Conservation (phyloP, 2,329 filamentous ascomycete genomes). For the Scopulariopsis brevicaulis region DNA sequence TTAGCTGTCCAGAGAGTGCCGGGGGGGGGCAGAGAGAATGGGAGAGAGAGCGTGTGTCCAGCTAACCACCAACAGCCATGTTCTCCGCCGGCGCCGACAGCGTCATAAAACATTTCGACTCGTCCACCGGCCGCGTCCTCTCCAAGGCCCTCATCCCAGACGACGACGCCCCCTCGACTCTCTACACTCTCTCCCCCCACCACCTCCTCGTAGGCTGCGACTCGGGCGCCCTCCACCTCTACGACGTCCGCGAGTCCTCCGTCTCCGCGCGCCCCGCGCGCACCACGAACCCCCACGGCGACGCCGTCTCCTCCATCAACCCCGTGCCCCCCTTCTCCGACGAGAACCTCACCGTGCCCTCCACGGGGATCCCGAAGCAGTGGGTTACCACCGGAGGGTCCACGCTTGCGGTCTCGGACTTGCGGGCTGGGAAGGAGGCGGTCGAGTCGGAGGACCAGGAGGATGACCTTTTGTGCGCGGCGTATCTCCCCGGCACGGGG, state of each 20-base stretch:
- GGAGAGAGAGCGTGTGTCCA: neutral
- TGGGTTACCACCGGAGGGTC: slow-evolving; percentile 91
- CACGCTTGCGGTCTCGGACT: slow-evolving; percentile 80
- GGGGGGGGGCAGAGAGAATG: too few relatives aligned
- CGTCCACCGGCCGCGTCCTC: slow-evolving; percentile 53
- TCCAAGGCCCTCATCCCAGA: slow-evolving; percentile 73
- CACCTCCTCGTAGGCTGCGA: slow-evolving; percentile 84
- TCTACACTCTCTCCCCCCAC: slow-evolving; percentile 78
- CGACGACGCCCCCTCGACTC: slow-evolving; percentile 64
- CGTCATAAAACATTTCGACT: slow-evolving; percentile 46
- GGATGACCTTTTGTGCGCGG: slow-evolving; percentile 76
- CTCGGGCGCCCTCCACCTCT: slow-evolving; percentile 77
- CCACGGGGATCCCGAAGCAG: slow-evolving; percentile 70
- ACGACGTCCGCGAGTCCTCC: slow-evolving; percentile 59
- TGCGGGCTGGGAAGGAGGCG: slow-evolving; percentile 74
- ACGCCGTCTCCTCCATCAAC: slow-evolving; percentile 84
- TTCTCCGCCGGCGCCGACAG: slow-evolving; percentile 54
- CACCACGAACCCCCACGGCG: slow-evolving; percentile 77
- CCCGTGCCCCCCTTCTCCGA: slow-evolving; percentile 69
- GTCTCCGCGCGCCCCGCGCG: slow-evolving; percentile 57
- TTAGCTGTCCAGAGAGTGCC: too few relatives aligned
- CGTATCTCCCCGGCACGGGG: slow-evolving; percentile 66
- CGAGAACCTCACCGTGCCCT: neutral
- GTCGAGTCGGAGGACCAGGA: slow-evolving; percentile 90
- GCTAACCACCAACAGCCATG: slow-evolving; percentile 23